phyloP scores from a whole-genome alignment of 768 basidiomycete species.

The Crepidotus variabilis region DNA sequence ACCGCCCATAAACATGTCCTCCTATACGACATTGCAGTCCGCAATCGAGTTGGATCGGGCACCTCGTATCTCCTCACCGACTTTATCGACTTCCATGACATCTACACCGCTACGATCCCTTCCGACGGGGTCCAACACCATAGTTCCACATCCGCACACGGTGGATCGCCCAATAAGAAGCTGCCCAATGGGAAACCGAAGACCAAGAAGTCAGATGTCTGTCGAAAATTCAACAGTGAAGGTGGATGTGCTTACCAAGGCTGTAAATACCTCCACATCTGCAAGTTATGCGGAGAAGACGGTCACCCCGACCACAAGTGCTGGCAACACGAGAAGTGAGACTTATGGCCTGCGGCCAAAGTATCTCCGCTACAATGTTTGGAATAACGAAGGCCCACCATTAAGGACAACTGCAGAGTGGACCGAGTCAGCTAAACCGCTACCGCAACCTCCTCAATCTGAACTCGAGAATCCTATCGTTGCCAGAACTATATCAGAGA shows the following conservation, averaged over 20 bases:
- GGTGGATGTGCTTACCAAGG: background rate
- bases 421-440: constrained; percentile 10
- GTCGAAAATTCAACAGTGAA: background rate
- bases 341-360: background rate
- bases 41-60: constrained; percentile 17
- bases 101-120: constrained; percentile 12
- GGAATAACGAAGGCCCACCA: background rate
- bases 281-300: background rate
- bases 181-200: background rate
- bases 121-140: constrained; percentile 5
- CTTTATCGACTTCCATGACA: background rate
- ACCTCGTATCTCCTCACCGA: constrained; percentile 19
- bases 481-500: constrained; percentile 17
- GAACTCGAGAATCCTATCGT: constrained; percentile 14
- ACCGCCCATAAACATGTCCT: constrained; percentile 20
- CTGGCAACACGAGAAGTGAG: background rate
- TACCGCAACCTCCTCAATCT: background rate
- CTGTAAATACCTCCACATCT: background rate
- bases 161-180: background rate
- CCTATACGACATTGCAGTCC: constrained; percentile 25
- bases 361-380: constrained; percentile 5
- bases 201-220: background rate
- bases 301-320: background rate
- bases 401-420: background rate
- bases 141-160: background rate